Evolutionary conservation across 2,329 filamentous ascomycete species (phyloP).

Genomic region (Rhynchosporium agropyri): DNA sequence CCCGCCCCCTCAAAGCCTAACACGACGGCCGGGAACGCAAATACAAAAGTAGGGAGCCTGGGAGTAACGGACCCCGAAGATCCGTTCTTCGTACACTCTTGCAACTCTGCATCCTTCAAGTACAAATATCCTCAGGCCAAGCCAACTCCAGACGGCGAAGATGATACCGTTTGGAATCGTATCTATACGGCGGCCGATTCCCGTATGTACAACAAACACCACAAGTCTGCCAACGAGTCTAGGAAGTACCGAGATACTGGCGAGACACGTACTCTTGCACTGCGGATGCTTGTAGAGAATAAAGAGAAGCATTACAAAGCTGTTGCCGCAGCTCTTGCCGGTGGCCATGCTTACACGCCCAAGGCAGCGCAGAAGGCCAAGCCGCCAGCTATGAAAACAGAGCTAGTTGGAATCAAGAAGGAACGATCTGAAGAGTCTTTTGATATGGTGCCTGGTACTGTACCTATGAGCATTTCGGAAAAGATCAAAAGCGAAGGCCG

Average conservation of each 20-base stretch:
- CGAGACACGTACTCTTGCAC: slow-evolving; percentile 35
- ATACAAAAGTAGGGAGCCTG: slow-evolving; percentile 10
- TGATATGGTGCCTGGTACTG: slow-evolving; percentile 9
- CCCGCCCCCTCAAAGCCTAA: slow-evolving; percentile 8
- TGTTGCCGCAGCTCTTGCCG: slow-evolving; percentile 2
- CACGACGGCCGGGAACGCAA: slow-evolving; percentile 1
- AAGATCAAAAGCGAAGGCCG: slow-evolving; percentile 40
- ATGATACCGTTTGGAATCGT: slow-evolving; percentile 40
- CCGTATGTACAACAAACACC: slow-evolving; percentile 39
- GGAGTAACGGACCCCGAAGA: slow-evolving; percentile 20
- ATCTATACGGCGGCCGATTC: slow-evolving; percentile 41
- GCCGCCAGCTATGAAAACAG: slow-evolving; percentile 21
- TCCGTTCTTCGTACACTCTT: slow-evolving; percentile 22
- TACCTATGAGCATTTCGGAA: slow-evolving; percentile 38
- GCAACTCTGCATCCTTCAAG: slow-evolving; percentile 37
- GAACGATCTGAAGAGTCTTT: slow-evolving; percentile 24
- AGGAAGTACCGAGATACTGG: slow-evolving; percentile 34
- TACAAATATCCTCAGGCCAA: slow-evolving; percentile 42
- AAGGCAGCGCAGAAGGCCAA: slow-evolving; percentile 28
- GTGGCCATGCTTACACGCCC: slow-evolving; percentile 16
- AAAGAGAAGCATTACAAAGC: slow-evolving; percentile 32
- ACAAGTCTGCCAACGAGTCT: slow-evolving; percentile 37
- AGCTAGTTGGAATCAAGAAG: slow-evolving; percentile 25
- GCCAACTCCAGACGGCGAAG: slow-evolving; percentile 39
- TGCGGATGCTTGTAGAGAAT: slow-evolving; percentile 37